Percentiles rank a stretch among this genome's conserved stretches.
These are phyloP conservation scores for Trichosporon inkin DNA, from an alignment of 1,284 basidiomycete genomes.

Conservation along the genomic window DNA sequence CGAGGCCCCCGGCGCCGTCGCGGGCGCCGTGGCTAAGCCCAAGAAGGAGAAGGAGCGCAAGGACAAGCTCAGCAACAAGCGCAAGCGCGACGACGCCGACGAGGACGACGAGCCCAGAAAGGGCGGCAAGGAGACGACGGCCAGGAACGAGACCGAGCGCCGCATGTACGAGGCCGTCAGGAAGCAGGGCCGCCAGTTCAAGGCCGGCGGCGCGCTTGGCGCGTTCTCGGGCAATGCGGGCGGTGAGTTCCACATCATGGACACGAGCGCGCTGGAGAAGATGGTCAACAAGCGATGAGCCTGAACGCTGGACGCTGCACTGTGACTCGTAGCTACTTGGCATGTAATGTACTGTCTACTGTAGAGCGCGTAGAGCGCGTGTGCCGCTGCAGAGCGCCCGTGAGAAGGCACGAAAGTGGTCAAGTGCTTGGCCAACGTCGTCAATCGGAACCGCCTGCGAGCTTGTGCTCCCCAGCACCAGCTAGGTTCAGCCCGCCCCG, in stretches of 20 bases:
- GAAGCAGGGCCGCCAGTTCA: slow-evolving; percentile 72
- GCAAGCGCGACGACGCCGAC: slow-evolving; percentile 50
- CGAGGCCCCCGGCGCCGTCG: slow-evolving; percentile 75
- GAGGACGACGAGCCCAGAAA: slow-evolving; percentile 48
- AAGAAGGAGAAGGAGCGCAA: slow-evolving; percentile 18
- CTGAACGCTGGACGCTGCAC: neutral
- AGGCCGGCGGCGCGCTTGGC: slow-evolving; percentile 73
- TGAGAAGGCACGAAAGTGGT: neutral
- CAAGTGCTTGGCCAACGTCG: too few relatives aligned
- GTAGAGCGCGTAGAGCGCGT: neutral
- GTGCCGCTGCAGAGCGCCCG: neutral
- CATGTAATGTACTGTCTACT: neutral
- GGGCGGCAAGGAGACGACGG: slow-evolving; percentile 44
- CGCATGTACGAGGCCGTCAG: slow-evolving; percentile 86
- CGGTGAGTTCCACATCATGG: slow-evolving; percentile 67
- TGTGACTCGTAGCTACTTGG: neutral
- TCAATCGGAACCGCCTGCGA: too few relatives aligned
- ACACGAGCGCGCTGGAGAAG: slow-evolving; percentile 64
- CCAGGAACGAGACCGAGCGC: slow-evolving; percentile 62
- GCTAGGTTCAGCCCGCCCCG: too few relatives aligned
- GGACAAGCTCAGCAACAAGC: slow-evolving; percentile 37
- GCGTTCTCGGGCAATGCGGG: slow-evolving; percentile 65
- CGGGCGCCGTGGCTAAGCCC: slow-evolving; percentile 29
- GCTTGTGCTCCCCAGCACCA: too few relatives aligned
- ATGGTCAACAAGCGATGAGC: slow-evolving; percentile 48